Percentiles rank a stretch among this genome's conserved stretches.
Evolutionary conservation across 2,329 filamentous ascomycete species (phyloP).

Genomic region (Diaporthe amygdali): DNA sequence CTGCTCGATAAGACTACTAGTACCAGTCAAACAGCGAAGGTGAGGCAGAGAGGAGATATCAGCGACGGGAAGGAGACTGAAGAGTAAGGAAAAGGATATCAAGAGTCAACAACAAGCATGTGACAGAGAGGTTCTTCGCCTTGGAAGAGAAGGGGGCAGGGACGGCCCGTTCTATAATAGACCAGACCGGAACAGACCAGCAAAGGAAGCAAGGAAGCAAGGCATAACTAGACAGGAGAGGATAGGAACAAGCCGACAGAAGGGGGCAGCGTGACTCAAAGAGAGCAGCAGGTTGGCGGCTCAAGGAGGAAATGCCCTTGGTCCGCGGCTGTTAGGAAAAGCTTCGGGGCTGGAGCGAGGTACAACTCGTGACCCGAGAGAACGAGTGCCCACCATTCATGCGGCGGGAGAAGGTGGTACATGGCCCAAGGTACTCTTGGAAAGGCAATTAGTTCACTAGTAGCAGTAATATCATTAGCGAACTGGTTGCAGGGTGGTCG

Average conservation of each 20-base stretch:
- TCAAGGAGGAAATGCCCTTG: constrained; percentile 23
- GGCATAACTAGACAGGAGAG: constrained; percentile 7
- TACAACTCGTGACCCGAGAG: constrained; percentile 1
- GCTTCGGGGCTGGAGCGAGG: constrained; percentile 1
- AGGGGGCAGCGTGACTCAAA: constrained; percentile 11
- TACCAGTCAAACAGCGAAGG: neutral
- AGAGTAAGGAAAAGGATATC: constrained; percentile 17
- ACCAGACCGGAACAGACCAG: neutral
- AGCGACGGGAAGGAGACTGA: neutral
- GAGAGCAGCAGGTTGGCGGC: neutral
- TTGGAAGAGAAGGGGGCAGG: neutral
- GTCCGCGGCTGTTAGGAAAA: constrained; percentile 20
- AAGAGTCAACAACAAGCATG: constrained; percentile 7
- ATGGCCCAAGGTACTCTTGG: neutral
- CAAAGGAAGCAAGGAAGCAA: neutral
- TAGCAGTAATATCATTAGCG: neutral
- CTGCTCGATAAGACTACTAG: neutral
- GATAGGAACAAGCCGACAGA: constrained; percentile 4
- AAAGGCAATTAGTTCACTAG: neutral
- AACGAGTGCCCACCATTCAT: neutral
- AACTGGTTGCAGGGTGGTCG: neutral
- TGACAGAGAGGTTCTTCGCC: neutral
- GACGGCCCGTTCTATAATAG: constrained; percentile 6
- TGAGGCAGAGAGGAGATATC: neutral
- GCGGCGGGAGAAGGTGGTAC: neutral